Base-by-base conservation (phyloP, 352 stramenopile species). In the Pythium apleroticum region DNA sequence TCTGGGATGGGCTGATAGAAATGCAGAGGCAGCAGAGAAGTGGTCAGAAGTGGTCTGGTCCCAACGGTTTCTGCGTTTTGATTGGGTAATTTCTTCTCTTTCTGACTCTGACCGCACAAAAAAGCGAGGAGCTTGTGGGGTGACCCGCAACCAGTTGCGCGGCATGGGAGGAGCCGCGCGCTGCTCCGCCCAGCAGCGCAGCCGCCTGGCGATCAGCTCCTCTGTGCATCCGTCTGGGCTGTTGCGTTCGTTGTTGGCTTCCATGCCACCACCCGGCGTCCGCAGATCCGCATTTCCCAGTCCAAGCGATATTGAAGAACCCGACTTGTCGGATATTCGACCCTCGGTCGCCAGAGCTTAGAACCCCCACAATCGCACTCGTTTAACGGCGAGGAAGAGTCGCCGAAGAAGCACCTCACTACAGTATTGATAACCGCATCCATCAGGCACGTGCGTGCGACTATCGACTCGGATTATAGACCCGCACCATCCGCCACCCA, bases 21-120 rank as follows among this genome's bases (percentile, higher is more conserved):
- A 69, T 65, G 63, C 49, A 55, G 30, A 65, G 63, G 63, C 54
- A 49, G 27, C 33, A 69, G 49, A 65, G 56, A 69, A 69, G 58
- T 45, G 63, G 27, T 48, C 63, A 65, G 56, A 69, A 69, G 58
- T 45, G 63, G 27, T 48, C 63, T 61, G 56, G 56, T 60, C 63
- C 24, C 22, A 31, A 30, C 20, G 25, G n/a, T 58, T 11, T 41
- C 31, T 57, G 20, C 49, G 20, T 22, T 31, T 5, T 54, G 63
- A 69, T 69, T 69, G 63, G 63, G 31, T 65, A 59, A 60, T 64
- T 69, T 65, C 31, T 41, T 5, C 22, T 33, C 2, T 56, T 69
- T 57, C 63, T 39, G 55, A 60, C 19, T 50, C 43, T 50, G 43
- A 28, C 35, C 52, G 46, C 54, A 60, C 49, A 66, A 66, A 60